Base-by-base conservation (phyloP, 2,329 filamentous ascomycete species). In the Colletotrichum melonis region DNA sequence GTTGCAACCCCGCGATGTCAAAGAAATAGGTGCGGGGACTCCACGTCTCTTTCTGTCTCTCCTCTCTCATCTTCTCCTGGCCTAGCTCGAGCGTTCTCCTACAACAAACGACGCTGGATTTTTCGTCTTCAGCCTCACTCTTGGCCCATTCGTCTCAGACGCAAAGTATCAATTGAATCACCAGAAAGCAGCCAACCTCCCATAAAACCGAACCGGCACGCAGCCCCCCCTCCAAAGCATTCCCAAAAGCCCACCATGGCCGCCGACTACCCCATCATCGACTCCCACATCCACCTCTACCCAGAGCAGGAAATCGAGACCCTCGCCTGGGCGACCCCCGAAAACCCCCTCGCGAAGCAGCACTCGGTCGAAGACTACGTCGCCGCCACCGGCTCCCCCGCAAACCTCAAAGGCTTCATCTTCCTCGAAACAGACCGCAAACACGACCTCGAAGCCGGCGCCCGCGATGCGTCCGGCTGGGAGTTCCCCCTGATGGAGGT, bases 271-370 rank as follows among this genome's bases (percentile, higher is more conserved):
- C 90, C 87, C 78, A 92, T 97, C 79, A 91, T 98, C 82, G 95
- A 98, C 86, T 93, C 94, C 52, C 96, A 98, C 86, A 93, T 98
- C 83, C 95, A 98, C 85, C 91, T 98, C 79, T 98, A 91, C 86
- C 93, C 94, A 57, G 82, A 86, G 58, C 88, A 89, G 66, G 93
- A 96, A 78, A 80, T 93, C 65, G 80, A 87, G 67, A 88, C 89
- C 52, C 89, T 97, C 75, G 84, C 89, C 71, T 98, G 95, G 95
- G 90, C 90, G 84, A 88, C 82, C 4, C 84, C 90, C 5, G 84
- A 86, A 59, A 83, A 88, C 78, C 87, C 90, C 5, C 86, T 97
- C 63, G 87, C 89, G 63, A 88, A 88, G 63, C 90, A 92, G 76
- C 90, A 92, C 81, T 92, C 92, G 1, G 79, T 94, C 62, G 81